phyloP scores from a whole-genome alignment of 2,329 filamentous ascomycete genomes.

The Cercospora sp. region DNA sequence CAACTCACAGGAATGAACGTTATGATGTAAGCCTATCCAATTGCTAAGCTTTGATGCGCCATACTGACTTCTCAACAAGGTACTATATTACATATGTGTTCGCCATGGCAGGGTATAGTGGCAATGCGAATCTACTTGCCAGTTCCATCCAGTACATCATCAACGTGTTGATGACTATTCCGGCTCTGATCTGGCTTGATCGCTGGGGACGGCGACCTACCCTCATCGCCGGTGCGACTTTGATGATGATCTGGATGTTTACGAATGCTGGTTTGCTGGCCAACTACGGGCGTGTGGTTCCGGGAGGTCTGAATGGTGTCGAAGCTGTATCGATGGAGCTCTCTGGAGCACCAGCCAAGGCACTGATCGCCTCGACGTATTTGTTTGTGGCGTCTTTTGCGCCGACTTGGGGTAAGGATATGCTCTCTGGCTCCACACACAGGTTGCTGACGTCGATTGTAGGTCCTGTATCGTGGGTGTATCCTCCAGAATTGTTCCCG shows the following conservation, averaged over 20 bases:
- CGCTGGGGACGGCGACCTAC: conserved; percentile 70
- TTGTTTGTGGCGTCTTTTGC: conserved; percentile 72
- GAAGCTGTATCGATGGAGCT: conserved; percentile 44
- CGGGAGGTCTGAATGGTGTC: conserved; percentile 40
- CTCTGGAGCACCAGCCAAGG: conserved; percentile 40
- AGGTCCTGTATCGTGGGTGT: conserved; percentile 62
- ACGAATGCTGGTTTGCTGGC: conserved; percentile 63
- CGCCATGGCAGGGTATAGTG: conserved; percentile 64
- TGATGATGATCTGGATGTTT: conserved; percentile 65
- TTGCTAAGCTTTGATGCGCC: neutral
- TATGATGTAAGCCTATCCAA: conserved; percentile 10
- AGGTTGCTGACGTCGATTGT: no score
- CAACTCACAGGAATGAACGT: conserved; percentile 12
- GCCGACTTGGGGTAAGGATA: conserved; percentile 44
- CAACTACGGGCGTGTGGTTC: conserved; percentile 53
- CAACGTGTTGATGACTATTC: conserved; percentile 74
- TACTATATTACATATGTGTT: conserved; percentile 59
- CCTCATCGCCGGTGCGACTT: conserved; percentile 62
- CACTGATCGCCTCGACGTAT: conserved; percentile 65
- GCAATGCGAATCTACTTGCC: conserved; percentile 60
- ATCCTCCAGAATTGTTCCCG: conserved; percentile 66
- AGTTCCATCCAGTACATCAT: conserved; percentile 74
- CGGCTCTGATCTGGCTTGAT: conserved; percentile 73
- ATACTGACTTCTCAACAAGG: neutral
- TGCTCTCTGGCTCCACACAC: no score